Percentiles rank a stretch among this genome's conserved stretches.
phyloP scores from a whole-genome alignment of 352 stramenopile species.

The Pythium oligandrum region DNA sequence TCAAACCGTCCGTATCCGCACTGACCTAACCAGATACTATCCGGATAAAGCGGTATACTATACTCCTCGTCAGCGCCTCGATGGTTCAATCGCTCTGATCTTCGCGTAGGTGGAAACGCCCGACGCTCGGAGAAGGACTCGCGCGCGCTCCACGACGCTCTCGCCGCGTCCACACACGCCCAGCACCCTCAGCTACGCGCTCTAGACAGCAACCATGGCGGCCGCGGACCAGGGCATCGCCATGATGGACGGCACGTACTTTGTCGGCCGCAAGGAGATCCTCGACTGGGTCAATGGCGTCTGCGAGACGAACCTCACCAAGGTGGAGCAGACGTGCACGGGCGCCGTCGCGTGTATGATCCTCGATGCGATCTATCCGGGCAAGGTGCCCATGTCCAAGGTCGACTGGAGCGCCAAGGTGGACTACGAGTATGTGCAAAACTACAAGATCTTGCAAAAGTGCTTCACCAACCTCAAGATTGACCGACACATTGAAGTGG shows the following conservation, averaged over 20 bases:
- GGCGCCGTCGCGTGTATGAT: conserved; percentile 98
- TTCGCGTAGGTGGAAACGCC: too few species aligned
- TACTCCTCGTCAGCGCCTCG: too few species aligned
- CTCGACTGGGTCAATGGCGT: conserved; percentile 98
- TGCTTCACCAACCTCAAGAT: conserved; percentile 96
- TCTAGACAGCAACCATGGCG: conserved; percentile 30
- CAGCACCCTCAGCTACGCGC: too few species aligned
- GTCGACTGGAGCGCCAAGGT: conserved; percentile 97
- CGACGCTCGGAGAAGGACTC: too few species aligned
- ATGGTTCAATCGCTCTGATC: too few species aligned
- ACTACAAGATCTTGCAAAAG: conserved; percentile 99
- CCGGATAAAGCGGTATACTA: too few species aligned
- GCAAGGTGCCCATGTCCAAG: conserved; percentile 94
- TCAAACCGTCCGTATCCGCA: too few species aligned
- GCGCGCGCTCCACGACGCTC: too few species aligned
- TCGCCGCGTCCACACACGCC: too few species aligned
- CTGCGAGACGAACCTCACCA: conserved; percentile 91
- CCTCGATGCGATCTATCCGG: conserved; percentile 93
- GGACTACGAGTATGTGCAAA: conserved; percentile 98
- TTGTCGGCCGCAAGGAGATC: conserved; percentile 96
- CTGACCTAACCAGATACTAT: too few species aligned
- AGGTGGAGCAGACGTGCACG: conserved; percentile 97
- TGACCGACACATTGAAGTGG: conserved; percentile 96
- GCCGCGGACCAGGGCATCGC: conserved; percentile 85
- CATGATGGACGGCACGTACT: conserved; percentile 97